phyloP scores from a whole-genome alignment of 139 green algal species.

The Auxenochlorella pyrenoidosa region DNA sequence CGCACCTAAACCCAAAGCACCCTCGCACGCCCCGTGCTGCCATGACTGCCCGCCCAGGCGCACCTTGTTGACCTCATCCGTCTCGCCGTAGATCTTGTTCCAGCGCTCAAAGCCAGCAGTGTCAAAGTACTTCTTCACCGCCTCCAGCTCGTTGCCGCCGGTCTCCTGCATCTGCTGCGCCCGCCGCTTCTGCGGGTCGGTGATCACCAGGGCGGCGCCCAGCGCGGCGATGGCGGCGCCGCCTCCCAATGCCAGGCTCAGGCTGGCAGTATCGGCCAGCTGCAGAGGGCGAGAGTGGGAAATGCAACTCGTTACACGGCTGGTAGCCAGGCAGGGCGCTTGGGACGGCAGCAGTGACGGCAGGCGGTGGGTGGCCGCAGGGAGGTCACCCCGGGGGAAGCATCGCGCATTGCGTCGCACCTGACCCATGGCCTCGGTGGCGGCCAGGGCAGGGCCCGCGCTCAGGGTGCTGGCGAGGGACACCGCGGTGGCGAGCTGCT shows the following conservation, averaged over 20 bases:
- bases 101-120: conserved; percentile 93
- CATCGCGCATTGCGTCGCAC: background rate
- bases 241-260: conserved; percentile 68
- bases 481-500: background rate
- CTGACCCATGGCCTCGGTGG: conserved; percentile 11
- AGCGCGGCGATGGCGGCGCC: conserved; percentile 78
- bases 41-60: background rate
- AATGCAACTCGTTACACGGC: background rate
- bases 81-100: conserved; percentile 99
- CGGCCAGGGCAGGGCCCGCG: conserved; percentile 5
- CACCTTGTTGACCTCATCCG: conserved; percentile 99
- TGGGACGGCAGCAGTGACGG: background rate
- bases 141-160: conserved; percentile 91
- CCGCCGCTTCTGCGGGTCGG: conserved; percentile 86
- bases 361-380: background rate
- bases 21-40: too few species aligned
- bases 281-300: background rate
- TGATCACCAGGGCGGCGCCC: conserved; percentile 71
- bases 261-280: conserved; percentile 24
- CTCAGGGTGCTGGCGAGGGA: background rate
- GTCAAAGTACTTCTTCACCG: conserved; percentile 98
- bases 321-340: background rate
- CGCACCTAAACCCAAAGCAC: too few species aligned
- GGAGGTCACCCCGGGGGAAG: background rate
- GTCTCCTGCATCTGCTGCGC: conserved; percentile 77